phyloP scores from a whole-genome alignment of 2,329 filamentous ascomycete species.

The Clonostachys solani region DNA sequence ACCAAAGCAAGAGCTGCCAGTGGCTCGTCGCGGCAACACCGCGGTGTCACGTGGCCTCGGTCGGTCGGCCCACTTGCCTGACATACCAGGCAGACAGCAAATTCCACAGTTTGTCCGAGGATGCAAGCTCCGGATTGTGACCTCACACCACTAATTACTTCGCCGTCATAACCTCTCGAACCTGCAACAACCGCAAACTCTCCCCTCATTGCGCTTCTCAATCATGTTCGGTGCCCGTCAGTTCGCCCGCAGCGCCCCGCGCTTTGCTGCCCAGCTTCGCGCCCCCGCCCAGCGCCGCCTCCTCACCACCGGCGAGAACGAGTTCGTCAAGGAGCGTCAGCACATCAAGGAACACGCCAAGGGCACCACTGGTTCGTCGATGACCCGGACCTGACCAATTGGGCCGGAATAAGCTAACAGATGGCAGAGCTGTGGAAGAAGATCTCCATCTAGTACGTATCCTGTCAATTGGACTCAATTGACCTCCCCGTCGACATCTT shows the following conservation, averaged over 20 bases:
- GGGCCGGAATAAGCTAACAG: slow-evolving; percentile 21
- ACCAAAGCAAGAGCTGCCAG: too few species aligned
- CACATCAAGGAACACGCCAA: slow-evolving; percentile 89
- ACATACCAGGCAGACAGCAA: slow-evolving; percentile 7
- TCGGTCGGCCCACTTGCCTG: slow-evolving; percentile 1
- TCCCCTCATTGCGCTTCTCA: neutral
- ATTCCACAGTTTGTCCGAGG: slow-evolving; percentile 9
- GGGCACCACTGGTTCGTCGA: slow-evolving; percentile 69
- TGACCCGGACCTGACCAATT: slow-evolving; percentile 10
- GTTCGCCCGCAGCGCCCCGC: slow-evolving; percentile 58
- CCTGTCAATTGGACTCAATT: slow-evolving; percentile 3
- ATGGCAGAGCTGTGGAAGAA: slow-evolving; percentile 85
- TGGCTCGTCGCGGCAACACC: slow-evolving; percentile 1
- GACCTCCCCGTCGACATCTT: slow-evolving; percentile 3
- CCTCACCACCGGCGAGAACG: slow-evolving; percentile 76
- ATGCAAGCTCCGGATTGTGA: slow-evolving; percentile 4
- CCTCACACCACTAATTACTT: slow-evolving; percentile 7
- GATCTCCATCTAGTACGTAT: slow-evolving; percentile 87
- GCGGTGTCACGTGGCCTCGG: slow-evolving; percentile 4
- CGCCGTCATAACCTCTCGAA: too few species aligned
- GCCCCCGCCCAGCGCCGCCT: slow-evolving; percentile 64
- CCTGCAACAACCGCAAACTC: slow-evolving; percentile 1
- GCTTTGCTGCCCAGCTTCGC: slow-evolving; percentile 56
- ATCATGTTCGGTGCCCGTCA: slow-evolving; percentile 64
- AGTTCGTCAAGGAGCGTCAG: slow-evolving; percentile 87